Evolutionary conservation across 2,329 filamentous ascomycete species (phyloP).

Genomic region (Fusarium pilosicola): DNA sequence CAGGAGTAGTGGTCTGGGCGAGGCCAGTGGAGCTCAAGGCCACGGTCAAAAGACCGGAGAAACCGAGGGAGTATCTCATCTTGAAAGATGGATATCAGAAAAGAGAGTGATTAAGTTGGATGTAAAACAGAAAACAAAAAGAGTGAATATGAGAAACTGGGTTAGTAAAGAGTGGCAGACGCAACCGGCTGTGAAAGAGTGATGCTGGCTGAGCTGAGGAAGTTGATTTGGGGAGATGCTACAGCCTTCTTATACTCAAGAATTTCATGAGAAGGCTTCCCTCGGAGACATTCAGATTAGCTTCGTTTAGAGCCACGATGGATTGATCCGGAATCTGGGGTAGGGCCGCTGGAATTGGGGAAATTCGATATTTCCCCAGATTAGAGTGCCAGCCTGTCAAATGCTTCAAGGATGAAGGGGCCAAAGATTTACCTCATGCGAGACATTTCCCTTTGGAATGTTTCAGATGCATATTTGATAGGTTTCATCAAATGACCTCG

Average conservation of each 20-base stretch:
- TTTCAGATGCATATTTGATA: not conserved
- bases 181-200: constrained; percentile 33
- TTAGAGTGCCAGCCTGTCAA: not conserved
- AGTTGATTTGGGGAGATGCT: constrained; percentile 1
- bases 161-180: constrained; percentile 33
- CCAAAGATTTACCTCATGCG: not conserved
- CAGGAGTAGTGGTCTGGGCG: constrained; percentile 7
- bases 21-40: constrained; percentile 17
- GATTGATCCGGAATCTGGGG: not conserved
- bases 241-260: constrained; percentile 26
- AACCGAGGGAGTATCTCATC: constrained; percentile 34
- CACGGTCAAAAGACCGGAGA: constrained; percentile 36
- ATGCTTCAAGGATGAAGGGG: not conserved
- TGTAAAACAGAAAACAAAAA: constrained; percentile 15
- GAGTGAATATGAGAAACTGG: constrained; percentile 2
- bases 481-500: not conserved
- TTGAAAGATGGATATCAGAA: not conserved
- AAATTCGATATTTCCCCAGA: constrained; percentile 29
- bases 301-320: not conserved
- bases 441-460: constrained; percentile 18
- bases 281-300: accelerated
- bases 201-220: constrained; percentile 36
- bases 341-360: constrained; percentile 26
- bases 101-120: constrained; percentile 27
- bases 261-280: too few relatives aligned